Conservation (phyloP, 164 flowering plant genomes). For the grape (Vitis vinifera) region DNA sequence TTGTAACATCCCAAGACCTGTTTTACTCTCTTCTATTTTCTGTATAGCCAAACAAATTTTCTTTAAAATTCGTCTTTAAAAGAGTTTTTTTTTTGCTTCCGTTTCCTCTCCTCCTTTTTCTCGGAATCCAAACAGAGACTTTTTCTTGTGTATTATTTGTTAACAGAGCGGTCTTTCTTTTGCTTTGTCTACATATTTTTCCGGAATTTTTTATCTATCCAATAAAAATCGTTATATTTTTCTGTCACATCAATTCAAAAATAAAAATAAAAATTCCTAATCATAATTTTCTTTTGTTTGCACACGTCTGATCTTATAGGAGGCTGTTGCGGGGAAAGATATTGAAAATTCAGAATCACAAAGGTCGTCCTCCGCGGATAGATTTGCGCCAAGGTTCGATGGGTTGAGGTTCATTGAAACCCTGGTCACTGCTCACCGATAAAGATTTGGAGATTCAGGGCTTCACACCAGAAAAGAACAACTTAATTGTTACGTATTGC, state of each 20-base stretch:
- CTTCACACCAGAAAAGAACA: no score
- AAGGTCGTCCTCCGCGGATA: conserved; percentile 28
- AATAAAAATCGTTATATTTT: no score
- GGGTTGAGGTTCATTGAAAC: conserved; percentile 74
- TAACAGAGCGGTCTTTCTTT: no score
- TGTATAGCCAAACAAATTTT: no score
- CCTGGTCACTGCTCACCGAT: conserved; percentile 68
- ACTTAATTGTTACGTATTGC: no score
- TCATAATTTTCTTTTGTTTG: not conserved
- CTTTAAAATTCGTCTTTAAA: no score
- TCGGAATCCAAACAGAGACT: not conserved
- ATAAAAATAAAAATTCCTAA: no score
- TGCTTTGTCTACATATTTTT: no score
- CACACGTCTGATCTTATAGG: conserved; percentile 11
- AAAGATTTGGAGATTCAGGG: not conserved
- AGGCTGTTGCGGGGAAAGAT: conserved; percentile 10
- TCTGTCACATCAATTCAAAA: no score
- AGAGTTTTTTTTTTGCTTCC: not conserved
- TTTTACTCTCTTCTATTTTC: no score
- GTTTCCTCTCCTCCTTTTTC: not conserved
- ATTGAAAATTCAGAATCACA: conserved; percentile 5
- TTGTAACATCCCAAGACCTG: no score
- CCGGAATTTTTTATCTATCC: no score
- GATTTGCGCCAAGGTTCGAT: conserved; percentile 63
- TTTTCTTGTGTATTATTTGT: not conserved